Evolutionary conservation across 805 yeast species (phyloP).

Genomic region (Myxozyma lipomycoides): DNA sequence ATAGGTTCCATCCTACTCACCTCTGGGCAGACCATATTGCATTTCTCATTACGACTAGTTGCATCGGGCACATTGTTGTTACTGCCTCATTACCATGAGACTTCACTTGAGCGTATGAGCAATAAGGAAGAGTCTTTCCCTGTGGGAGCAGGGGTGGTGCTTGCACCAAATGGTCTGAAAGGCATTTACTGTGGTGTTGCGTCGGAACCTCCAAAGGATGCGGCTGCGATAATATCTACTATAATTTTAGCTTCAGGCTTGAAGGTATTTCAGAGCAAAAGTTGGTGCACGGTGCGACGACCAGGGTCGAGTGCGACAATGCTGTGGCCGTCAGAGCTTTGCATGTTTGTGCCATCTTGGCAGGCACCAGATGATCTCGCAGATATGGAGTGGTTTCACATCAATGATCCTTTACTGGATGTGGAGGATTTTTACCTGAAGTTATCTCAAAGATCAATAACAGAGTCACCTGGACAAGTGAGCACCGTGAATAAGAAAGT

Average conservation of each 20-base stretch:
- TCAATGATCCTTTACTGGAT: conserved; percentile 28
- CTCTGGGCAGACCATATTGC: conserved; percentile 9
- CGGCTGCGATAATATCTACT: conserved; percentile 15
- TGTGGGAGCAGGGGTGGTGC: conserved; percentile 10
- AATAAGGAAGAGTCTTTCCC: background rate
- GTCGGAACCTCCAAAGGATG: conserved; percentile 17
- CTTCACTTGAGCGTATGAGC: conserved; percentile 9
- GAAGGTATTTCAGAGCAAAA: conserved; percentile 13
- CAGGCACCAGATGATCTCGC: conserved; percentile 2
- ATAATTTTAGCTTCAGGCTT: conserved; percentile 18
- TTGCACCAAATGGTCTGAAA: conserved; percentile 24
- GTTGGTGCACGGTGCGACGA: conserved; percentile 20
- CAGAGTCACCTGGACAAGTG: background rate
- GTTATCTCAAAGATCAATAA: background rate
- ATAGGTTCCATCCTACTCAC: conserved; percentile 22
- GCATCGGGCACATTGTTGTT: conserved; percentile 23
- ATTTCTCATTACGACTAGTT: conserved; percentile 14
- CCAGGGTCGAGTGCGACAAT: conserved; percentile 17
- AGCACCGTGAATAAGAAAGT: conserved; percentile 2
- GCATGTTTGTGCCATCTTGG: conserved; percentile 19
- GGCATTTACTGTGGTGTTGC: conserved; percentile 12
- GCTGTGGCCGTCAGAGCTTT: conserved; percentile 33
- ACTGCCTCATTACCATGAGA: conserved; percentile 16
- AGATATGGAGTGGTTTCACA: conserved; percentile 27
- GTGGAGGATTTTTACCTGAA: conserved; percentile 23